Evolutionary conservation across 306 rosid species (phyloP).

Genomic region (Parietaria judaica): DNA sequence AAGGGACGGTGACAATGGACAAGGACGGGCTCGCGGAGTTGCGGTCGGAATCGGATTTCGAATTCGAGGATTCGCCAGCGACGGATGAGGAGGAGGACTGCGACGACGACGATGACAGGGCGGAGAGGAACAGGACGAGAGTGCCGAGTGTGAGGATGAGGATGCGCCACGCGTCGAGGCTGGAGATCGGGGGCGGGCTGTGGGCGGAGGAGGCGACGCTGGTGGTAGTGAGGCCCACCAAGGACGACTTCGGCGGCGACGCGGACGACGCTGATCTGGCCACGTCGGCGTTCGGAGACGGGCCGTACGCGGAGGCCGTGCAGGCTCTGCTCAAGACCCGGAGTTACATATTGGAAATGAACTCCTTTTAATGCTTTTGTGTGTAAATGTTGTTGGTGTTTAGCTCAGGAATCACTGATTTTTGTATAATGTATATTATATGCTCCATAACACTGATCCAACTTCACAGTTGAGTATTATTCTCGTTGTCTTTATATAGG

Average conservation of each 20-base stretch:
- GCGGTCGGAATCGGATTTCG: slow-evolving; percentile 3
- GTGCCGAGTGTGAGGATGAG: slow-evolving; percentile 40
- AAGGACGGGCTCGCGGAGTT: slow-evolving; percentile 24
- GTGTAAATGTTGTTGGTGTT: no score
- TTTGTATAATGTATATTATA: no score
- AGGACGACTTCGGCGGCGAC: slow-evolving; percentile 1
- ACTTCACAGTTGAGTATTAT: no score
- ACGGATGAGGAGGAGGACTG: neutral
- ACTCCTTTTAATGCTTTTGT: slow-evolving; percentile 25
- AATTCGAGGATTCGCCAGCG: neutral
- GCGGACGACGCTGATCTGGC: slow-evolving; percentile 31
- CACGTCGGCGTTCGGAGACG: slow-evolving; percentile 23
- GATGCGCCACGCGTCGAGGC: slow-evolving; percentile 30
- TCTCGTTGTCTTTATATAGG: no score
- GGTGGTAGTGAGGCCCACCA: slow-evolving; percentile 35
- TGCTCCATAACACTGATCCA: no score
- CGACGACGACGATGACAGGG: slow-evolving; percentile 7
- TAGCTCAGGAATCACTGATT: no score
- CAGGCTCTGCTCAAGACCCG: slow-evolving; percentile 25
- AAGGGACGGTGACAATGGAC: slow-evolving; percentile 37
- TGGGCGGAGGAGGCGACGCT: slow-evolving; percentile 38
- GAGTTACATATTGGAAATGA: slow-evolving; percentile 33
- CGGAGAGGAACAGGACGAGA: slow-evolving; percentile 23
- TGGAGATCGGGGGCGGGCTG: slow-evolving; percentile 24
- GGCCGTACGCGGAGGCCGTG: slow-evolving; percentile 27